phyloP scores from a whole-genome alignment of 805 yeast genomes.

The Wickerhamomyces chambardii region DNA sequence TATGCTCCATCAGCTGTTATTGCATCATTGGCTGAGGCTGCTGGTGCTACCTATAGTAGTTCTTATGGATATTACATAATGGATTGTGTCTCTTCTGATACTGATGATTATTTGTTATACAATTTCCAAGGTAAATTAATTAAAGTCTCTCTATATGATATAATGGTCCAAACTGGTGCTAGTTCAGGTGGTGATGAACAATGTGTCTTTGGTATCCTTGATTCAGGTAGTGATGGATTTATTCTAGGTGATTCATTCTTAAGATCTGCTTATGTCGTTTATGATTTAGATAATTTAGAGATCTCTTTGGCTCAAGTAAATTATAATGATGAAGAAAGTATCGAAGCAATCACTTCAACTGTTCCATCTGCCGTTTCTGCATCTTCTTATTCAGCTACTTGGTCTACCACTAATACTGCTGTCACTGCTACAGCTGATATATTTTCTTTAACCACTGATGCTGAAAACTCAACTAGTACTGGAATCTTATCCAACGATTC shows the following conservation, averaged over 20 bases:
- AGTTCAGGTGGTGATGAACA: conserved; percentile 7
- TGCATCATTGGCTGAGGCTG: conserved; percentile 22
- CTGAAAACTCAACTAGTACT: conserved; percentile 2
- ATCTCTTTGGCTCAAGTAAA: conserved; percentile 39
- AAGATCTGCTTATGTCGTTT: conserved; percentile 43
- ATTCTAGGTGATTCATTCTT: conserved; percentile 48
- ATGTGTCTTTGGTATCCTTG: conserved; percentile 37
- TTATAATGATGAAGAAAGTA: conserved; percentile 23
- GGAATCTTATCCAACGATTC: neutral
- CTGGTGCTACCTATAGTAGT: conserved; percentile 35
- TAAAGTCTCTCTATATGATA: conserved; percentile 17
- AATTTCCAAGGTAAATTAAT: conserved; percentile 53
- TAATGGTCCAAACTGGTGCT: too few species aligned
- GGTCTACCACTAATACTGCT: conserved; percentile 14
- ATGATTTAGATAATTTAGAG: conserved; percentile 36
- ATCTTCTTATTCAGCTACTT: conserved; percentile 34
- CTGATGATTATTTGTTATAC: conserved; percentile 28
- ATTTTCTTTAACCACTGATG: conserved; percentile 4
- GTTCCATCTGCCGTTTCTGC: conserved; percentile 48
- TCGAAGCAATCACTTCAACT: conserved; percentile 32
- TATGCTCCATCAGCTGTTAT: conserved; percentile 33
- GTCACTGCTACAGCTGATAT: conserved; percentile 19
- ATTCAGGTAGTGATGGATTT: conserved; percentile 24
- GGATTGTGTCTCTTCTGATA: conserved; percentile 30
- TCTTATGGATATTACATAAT: conserved; percentile 35